These are phyloP conservation scores for Cladosporium austrohemisphaericum DNA, from an alignment of 2,329 filamentous ascomycete species.

Conservation along the genomic window DNA sequence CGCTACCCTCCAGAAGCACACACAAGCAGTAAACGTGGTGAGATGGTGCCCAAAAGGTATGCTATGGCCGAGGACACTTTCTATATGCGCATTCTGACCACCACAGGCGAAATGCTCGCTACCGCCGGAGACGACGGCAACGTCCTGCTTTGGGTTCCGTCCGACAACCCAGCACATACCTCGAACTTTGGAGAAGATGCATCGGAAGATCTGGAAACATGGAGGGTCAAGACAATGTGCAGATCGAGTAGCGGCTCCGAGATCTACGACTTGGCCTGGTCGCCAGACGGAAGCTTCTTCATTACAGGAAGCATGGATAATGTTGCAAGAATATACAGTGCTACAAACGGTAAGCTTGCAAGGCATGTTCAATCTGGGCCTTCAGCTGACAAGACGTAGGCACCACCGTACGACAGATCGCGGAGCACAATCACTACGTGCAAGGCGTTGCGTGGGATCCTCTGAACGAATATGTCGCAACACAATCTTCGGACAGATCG, in stretches of 20 bases:
- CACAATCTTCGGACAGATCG: conserved; percentile 94
- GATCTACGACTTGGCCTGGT: conserved; percentile 98
- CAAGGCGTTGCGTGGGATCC: conserved; percentile 99
- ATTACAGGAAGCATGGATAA: conserved; percentile 99
- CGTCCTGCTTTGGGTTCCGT: conserved; percentile 91
- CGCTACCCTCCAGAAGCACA: conserved; percentile 87
- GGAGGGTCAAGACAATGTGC: conserved; percentile 97
- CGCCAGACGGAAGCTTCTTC: conserved; percentile 92
- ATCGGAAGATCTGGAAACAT: conserved; percentile 91
- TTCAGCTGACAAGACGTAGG: conserved; percentile 38
- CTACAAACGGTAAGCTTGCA: conserved; percentile 66
- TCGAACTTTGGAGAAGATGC: conserved; percentile 67
- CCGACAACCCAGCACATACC: conserved; percentile 64
- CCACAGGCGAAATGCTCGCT: conserved; percentile 79
- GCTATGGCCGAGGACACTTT: conserved; percentile 20
- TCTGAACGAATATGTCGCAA: conserved; percentile 94
- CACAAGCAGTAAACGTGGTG: conserved; percentile 96
- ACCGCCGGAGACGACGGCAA: conserved; percentile 97
- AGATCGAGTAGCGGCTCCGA: conserved; percentile 81
- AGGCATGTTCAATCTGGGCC: not conserved
- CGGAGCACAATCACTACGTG: conserved; percentile 96
- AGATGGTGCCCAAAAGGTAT: conserved; percentile 90
- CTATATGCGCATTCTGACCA: not conserved
- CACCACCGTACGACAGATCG: conserved; percentile 80
- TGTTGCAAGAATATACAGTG: conserved; percentile 93